A percentile compares a stretch with the other conserved stretches of the same genome.
Conservation (phyloP, 164 flowering plant genomes). For the Nymphaea colorata region DNA sequence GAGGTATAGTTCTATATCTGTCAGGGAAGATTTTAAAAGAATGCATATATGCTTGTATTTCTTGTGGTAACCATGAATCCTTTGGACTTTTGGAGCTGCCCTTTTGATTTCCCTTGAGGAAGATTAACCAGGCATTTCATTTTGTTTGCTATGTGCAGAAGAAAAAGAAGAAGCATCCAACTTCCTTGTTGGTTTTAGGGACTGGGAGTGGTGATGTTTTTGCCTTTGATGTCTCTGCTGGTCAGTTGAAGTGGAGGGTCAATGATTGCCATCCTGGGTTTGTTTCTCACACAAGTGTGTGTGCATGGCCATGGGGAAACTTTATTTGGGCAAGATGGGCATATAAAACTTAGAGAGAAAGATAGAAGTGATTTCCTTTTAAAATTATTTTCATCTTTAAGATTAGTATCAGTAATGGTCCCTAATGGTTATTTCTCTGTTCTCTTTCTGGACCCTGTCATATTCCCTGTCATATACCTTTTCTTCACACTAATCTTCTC, state of each 20-base stretch:
- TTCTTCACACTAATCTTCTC: no score
- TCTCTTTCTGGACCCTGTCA: no score
- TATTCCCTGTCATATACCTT: no score
- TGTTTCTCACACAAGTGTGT: slow-evolving; percentile 10
- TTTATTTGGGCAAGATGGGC: no score
- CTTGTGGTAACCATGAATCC: neutral
- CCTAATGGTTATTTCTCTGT: no score
- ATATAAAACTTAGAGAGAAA: no score
- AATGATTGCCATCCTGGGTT: slow-evolving; percentile 95
- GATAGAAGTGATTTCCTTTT: no score
- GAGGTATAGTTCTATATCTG: slow-evolving; percentile 30
- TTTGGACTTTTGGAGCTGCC: neutral
- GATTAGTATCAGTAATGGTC: no score
- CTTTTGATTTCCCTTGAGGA: neutral
- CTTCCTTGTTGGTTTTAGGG: slow-evolving; percentile 56
- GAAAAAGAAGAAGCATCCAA: slow-evolving; percentile 43
- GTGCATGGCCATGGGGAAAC: no score
- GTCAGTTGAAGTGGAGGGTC: slow-evolving; percentile 71
- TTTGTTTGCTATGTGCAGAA: slow-evolving; percentile 30
- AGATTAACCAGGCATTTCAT: neutral
- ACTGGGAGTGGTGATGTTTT: slow-evolving; percentile 88
- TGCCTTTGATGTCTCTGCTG: slow-evolving; percentile 76
- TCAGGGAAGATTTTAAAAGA: no score
- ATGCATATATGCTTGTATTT: no score
- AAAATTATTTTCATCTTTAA: no score